Conservation (phyloP, 2,329 filamentous ascomycete species). For the Aspergillus pseudonomiae region DNA sequence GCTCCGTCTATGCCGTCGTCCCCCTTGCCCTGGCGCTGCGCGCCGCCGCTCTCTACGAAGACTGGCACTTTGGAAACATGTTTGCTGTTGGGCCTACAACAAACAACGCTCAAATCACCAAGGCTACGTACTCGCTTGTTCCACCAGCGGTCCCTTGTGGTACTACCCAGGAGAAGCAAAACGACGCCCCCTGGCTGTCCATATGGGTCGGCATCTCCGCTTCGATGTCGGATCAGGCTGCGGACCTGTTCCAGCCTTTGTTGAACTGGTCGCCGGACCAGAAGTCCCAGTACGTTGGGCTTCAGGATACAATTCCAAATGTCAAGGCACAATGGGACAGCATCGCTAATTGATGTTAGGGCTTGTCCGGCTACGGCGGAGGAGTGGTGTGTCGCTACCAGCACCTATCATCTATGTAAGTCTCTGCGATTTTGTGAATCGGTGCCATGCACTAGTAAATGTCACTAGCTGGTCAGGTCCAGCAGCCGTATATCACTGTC, state of each 20-base stretch:
- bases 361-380: slow-evolving; percentile 4
- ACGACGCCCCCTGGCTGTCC: slow-evolving; percentile 10
- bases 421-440: background rate
- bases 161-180: background rate
- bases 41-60: slow-evolving; percentile 10
- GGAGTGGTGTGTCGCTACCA: slow-evolving; percentile 15
- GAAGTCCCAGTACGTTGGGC: slow-evolving; percentile 9
- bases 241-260: slow-evolving; percentile 14
- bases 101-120: slow-evolving; percentile 11
- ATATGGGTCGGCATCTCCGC: slow-evolving; percentile 14
- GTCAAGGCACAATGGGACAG: background rate
- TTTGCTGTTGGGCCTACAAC: slow-evolving; percentile 10
- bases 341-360: background rate
- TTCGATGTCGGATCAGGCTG: slow-evolving; percentile 3
- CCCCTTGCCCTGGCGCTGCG: slow-evolving; percentile 10
- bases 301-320: too few relatives aligned
- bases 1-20: background rate
- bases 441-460: background rate
- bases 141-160: slow-evolving; percentile 10
- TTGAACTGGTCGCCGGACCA: slow-evolving; percentile 17
- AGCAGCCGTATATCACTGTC: background rate
- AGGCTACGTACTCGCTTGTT: slow-evolving; percentile 12
- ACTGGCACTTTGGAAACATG: slow-evolving; percentile 16
- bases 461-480: background rate
- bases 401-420: slow-evolving; percentile 12